A percentile compares a stretch with the other conserved stretches of the same genome.
Evolutionary conservation across 2,329 filamentous ascomycete species (phyloP).

Genomic region (Hymenoscyphus occultus): DNA sequence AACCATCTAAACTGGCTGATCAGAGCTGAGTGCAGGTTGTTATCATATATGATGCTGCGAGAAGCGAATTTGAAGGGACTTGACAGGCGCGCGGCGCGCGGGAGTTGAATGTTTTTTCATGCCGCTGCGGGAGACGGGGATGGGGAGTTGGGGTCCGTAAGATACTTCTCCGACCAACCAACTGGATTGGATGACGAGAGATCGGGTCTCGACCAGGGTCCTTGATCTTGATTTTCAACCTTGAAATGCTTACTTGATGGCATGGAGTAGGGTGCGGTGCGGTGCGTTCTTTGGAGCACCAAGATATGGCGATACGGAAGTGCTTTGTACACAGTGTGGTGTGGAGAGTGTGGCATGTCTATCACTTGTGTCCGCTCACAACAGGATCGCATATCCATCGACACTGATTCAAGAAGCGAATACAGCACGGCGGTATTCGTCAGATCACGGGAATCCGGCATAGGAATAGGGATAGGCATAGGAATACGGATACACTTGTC

Average conservation of each 20-base stretch:
- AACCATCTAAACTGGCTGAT: conserved; percentile 4
- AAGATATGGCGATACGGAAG: background rate
- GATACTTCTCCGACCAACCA: background rate
- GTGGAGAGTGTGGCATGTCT: background rate
- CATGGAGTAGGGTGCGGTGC: too few relatives aligned
- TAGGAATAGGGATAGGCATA: background rate
- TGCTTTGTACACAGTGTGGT: too few relatives aligned
- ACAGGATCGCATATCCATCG: background rate
- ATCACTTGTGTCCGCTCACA: background rate
- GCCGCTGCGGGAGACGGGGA: background rate
- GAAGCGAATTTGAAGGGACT: background rate
- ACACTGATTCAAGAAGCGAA: background rate
- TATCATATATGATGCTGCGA: conserved; percentile 6
- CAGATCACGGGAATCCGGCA: background rate
- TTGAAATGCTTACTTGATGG: background rate
- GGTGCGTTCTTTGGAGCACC: background rate
- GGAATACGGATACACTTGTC: background rate
- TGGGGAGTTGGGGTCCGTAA: background rate
- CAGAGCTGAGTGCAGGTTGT: background rate
- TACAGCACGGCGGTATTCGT: background rate
- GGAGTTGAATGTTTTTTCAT: conserved; percentile 1
- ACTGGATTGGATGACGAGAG: conserved; percentile 11
- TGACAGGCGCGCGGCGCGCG: background rate
- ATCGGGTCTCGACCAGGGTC: conserved; percentile 3
- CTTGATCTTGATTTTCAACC: background rate